Conservation (phyloP, 371 early-diverging fungal genomes). For the Dichotomocladium elegans region DNA sequence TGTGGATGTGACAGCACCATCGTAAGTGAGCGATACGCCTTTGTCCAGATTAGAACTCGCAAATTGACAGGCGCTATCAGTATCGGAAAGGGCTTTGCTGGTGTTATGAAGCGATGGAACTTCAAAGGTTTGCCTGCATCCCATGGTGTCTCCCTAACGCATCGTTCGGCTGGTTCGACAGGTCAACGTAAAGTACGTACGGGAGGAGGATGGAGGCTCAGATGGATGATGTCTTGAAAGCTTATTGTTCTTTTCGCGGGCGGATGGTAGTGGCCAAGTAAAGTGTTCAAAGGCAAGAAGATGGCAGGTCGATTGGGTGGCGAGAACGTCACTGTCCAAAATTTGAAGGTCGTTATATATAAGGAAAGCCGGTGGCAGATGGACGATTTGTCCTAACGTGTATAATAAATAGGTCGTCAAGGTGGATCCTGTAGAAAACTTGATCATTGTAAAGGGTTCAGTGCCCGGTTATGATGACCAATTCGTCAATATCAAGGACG, state of each 20-base stretch:
- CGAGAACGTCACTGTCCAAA: constrained; percentile 76
- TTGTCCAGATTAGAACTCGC: too few species aligned
- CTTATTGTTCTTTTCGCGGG: not conserved
- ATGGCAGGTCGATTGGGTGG: constrained; percentile 98
- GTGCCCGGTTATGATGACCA: constrained; percentile 89
- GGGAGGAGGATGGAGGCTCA: not conserved
- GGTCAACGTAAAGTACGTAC: constrained; percentile 77
- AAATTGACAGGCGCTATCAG: constrained; percentile 27
- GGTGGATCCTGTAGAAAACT: constrained; percentile 80
- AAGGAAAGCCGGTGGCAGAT: not conserved
- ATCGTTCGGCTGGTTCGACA: constrained; percentile 93
- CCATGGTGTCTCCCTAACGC: constrained; percentile 91
- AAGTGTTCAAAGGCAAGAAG: constrained; percentile 95
- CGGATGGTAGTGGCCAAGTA: constrained; percentile 71
- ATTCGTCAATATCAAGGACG: constrained; percentile 83
- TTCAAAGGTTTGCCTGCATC: constrained; percentile 91
- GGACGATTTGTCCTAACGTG: not conserved
- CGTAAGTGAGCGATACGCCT: constrained; percentile 56
- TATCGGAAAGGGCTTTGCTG: constrained; percentile 95
- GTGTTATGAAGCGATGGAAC: constrained; percentile 96
- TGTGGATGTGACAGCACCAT: constrained; percentile 85
- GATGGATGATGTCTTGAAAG: not conserved
- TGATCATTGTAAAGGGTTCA: constrained; percentile 87
- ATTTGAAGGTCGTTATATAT: constrained; percentile 57
- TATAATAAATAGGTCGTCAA: constrained; percentile 65